Conservation (phyloP, 2,329 filamentous ascomycete genomes). For the Pyrenophora tritici-repentis region DNA sequence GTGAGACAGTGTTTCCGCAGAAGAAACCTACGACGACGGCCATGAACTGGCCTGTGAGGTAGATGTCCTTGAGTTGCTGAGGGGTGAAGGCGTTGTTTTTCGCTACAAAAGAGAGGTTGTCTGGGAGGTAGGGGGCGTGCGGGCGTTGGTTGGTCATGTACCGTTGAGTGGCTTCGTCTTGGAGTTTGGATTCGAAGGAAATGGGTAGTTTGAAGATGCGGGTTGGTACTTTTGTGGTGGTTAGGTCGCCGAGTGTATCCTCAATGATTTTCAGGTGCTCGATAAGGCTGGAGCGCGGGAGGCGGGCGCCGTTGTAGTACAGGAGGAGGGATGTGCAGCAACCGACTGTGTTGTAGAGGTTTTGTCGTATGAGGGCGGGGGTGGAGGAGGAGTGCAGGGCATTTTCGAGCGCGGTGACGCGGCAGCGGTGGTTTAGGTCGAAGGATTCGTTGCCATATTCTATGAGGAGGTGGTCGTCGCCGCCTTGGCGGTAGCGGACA, state of each 20-base stretch:
- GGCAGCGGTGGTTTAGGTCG: conserved; percentile 62
- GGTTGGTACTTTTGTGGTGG: conserved; percentile 49
- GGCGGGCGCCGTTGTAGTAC: conserved; percentile 48
- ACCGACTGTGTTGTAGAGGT: conserved; percentile 58
- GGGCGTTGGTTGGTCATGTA: conserved; percentile 67
- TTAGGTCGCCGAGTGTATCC: conserved; percentile 50
- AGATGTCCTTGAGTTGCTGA: conserved; percentile 57
- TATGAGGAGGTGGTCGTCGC: conserved; percentile 59
- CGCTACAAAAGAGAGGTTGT: conserved; percentile 64
- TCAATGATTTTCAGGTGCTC: conserved; percentile 48
- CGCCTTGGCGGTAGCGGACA: conserved; percentile 39
- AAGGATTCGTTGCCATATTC: conserved; percentile 63
- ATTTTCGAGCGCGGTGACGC: conserved; percentile 60
- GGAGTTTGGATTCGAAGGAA: conserved; percentile 50
- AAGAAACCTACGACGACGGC: conserved; percentile 62
- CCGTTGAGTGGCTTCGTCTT: conserved; percentile 60
- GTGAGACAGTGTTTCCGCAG: conserved; percentile 57
- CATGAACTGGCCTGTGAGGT: conserved; percentile 57
- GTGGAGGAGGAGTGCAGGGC: conserved; percentile 51
- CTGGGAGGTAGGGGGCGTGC: conserved; percentile 65
- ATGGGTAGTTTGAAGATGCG: conserved; percentile 52
- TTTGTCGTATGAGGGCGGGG: conserved; percentile 44
- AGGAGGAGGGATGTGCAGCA: conserved; percentile 54
- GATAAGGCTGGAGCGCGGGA: conserved; percentile 46
- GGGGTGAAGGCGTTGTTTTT: conserved; percentile 60